Percentiles rank a stretch among this genome's conserved stretches.
Evolutionary conservation across 768 basidiomycete species (phyloP).

Genomic region (Mrakia hoshinonis): DNA sequence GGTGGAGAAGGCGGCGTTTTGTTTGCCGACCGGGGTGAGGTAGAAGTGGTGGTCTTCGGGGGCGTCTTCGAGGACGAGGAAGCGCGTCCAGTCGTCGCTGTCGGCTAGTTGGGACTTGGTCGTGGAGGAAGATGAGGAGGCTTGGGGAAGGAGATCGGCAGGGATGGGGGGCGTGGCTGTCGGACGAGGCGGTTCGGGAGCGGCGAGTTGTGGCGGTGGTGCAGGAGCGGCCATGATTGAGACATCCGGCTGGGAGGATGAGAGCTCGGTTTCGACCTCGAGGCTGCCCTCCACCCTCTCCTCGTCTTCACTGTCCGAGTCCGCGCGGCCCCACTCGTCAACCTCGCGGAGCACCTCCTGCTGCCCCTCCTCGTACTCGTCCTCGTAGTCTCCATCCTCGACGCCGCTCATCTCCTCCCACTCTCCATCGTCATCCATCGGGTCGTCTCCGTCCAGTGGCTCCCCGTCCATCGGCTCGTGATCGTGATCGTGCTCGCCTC

Average conservation of each 20-base stretch:
- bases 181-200: constrained; percentile 18
- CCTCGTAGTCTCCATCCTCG: constrained; percentile 31
- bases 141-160: constrained; percentile 8
- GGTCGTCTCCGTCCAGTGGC: constrained; percentile 59
- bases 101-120: constrained; percentile 32
- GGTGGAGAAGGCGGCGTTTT: constrained; percentile 62
- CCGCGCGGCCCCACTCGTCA: constrained; percentile 10
- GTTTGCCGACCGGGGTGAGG: constrained; percentile 49
- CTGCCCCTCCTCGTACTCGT: constrained; percentile 21
- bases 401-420: constrained; percentile 33
- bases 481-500: constrained; percentile 47
- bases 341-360: constrained; percentile 15
- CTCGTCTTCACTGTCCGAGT: constrained; percentile 4
- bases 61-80: constrained; percentile 64
- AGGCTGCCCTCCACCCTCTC: background rate
- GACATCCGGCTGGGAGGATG: background rate
- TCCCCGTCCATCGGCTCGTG: background rate
- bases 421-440: constrained; percentile 46
- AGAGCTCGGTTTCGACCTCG: background rate
- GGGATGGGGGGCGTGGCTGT: constrained; percentile 15
- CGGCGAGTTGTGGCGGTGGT: constrained; percentile 21
- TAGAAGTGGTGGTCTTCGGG: constrained; percentile 75
- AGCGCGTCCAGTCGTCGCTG: constrained; percentile 63
- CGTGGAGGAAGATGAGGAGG: background rate
- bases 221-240: background rate